Evolutionary conservation across 352 stramenopile genomes (phyloP).

Genomic region (Phytopythium cucurbitacearum): DNA sequence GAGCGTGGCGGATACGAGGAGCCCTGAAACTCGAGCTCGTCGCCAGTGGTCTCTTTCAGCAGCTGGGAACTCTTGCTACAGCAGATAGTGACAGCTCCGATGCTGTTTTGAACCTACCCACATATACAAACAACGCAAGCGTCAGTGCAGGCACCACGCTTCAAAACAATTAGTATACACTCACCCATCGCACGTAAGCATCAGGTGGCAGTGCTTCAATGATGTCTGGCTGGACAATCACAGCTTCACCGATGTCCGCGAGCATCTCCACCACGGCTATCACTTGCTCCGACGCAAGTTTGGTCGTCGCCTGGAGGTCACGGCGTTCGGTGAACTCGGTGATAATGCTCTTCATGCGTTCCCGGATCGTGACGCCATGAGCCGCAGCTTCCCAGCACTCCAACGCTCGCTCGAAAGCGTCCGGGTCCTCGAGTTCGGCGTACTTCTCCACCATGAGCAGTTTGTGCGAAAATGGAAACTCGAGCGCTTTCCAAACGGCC

Average conservation of each 20-base stretch:
- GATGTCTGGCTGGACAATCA: too few species aligned
- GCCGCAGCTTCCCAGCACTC: conserved; percentile 37
- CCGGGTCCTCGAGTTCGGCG: conserved; percentile 36
- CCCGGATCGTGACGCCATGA: conserved; percentile 37
- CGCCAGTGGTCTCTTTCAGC: conserved; percentile 45
- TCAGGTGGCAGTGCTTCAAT: too few species aligned
- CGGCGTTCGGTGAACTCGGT: conserved; percentile 29
- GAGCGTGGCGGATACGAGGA: conserved; percentile 28
- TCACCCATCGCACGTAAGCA: too few species aligned
- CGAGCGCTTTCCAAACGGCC: conserved; percentile 43
- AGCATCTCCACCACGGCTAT: conserved; percentile 3
- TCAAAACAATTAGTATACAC: too few species aligned
- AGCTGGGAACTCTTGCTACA: conserved; percentile 31
- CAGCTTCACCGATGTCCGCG: not conserved
- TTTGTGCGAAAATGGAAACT: conserved; percentile 60
- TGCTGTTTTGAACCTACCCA: conserved; percentile 29
- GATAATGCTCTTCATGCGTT: conserved; percentile 42
- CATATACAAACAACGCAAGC: conserved; percentile 1
- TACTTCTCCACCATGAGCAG: conserved; percentile 65
- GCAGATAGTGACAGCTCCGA: conserved; percentile 39
- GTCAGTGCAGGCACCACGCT: too few species aligned
- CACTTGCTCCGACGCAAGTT: conserved; percentile 9
- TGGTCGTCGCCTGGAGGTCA: conserved; percentile 17
- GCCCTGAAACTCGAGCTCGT: conserved; percentile 66
- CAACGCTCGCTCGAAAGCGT: conserved; percentile 34